Evolutionary conservation across 1,284 basidiomycete genomes (phyloP).

Genomic region (Cerioporus squamosus): DNA sequence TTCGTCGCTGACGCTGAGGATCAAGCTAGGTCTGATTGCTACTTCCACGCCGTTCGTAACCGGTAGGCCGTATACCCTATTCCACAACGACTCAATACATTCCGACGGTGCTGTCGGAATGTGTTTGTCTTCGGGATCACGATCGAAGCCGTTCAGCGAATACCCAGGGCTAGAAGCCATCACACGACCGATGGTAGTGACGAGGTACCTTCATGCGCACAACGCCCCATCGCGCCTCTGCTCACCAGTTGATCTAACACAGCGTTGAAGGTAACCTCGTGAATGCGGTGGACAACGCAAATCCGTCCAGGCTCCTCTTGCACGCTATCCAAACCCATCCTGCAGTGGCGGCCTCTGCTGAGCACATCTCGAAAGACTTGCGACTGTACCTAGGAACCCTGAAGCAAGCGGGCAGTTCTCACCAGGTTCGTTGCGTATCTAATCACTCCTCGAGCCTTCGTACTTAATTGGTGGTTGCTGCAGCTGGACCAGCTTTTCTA

Average conservation of each 20-base stretch:
- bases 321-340: slow-evolving; percentile 50
- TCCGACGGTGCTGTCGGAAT: slow-evolving; percentile 74
- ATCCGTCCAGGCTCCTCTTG: slow-evolving; percentile 76
- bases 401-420: slow-evolving; percentile 19
- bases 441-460: rapidly evolving
- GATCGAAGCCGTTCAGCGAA: slow-evolving; percentile 37
- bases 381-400: slow-evolving; percentile 55
- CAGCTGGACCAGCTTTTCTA: slow-evolving; percentile 53
- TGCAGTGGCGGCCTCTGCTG: background rate
- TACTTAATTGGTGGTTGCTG: background rate
- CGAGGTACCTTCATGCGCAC: slow-evolving; percentile 44
- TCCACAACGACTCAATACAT: slow-evolving; percentile 60
- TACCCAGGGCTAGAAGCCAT: slow-evolving; percentile 62
- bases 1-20: background rate
- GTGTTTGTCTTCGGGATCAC: slow-evolving; percentile 38
- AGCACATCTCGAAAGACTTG: slow-evolving; percentile 15
- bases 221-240: background rate
- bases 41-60: slow-evolving; percentile 88
- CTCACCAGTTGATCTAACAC: background rate
- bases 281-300: slow-evolving; percentile 60
- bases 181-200: slow-evolving; percentile 57
- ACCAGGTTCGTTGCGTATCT: slow-evolving; percentile 29
- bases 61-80: slow-evolving; percentile 78
- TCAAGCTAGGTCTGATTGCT: slow-evolving; percentile 72
- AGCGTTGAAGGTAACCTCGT: slow-evolving; percentile 85